Percentiles rank a stretch among this genome's conserved stretches.
Conservation (phyloP, 257 asterid genomes). For the Solanum arcanum region DNA sequence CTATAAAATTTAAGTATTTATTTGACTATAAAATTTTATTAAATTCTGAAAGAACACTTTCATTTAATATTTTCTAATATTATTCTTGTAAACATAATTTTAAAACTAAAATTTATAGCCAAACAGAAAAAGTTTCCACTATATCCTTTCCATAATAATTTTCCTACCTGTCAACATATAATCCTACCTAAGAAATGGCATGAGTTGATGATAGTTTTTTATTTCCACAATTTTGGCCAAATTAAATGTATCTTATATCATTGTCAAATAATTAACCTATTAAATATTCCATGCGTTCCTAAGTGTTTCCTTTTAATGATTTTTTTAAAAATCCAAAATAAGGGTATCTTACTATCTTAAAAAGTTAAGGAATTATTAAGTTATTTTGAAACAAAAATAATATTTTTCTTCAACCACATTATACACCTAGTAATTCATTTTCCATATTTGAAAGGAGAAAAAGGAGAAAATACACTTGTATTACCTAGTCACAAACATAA, state of each 20-base stretch:
- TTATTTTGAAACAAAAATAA: not conserved
- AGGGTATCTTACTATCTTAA: not conserved
- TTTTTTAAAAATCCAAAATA: not conserved
- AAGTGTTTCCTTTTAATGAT: not conserved
- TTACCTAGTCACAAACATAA: not conserved
- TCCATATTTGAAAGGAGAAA: not conserved
- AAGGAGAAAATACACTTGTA: not conserved
- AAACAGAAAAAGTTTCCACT: not conserved
- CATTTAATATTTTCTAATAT: too few species aligned
- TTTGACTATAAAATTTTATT: not conserved
- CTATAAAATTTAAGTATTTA: too few species aligned
- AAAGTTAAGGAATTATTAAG: not conserved
- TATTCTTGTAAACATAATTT: too few species aligned
- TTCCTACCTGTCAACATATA: not conserved
- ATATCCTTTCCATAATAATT: not conserved
- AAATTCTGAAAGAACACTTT: not conserved
- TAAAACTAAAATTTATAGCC: too few species aligned
- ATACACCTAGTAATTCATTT: not conserved
- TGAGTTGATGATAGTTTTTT: not conserved
- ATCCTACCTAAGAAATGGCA: not conserved
- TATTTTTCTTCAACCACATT: not conserved
- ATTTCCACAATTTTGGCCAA: not conserved
- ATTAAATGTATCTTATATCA: not conserved
- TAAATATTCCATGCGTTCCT: not conserved
- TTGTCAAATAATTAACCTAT: not conserved